Conservation (phyloP, 768 basidiomycete species). For the Rhodotorula babjevae region DNA sequence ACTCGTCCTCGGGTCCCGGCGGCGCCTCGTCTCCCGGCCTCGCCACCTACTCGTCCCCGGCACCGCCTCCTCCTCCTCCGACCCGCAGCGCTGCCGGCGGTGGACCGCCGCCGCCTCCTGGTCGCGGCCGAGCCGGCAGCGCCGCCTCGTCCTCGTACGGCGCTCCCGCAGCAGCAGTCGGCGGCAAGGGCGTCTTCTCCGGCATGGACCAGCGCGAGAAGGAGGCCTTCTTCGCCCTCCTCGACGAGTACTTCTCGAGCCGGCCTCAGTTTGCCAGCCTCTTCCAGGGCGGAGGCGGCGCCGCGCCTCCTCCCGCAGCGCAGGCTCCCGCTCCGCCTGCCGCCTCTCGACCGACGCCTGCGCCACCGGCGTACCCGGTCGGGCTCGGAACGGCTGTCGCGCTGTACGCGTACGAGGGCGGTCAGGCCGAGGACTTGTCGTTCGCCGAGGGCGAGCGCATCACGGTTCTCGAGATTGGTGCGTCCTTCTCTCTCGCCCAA, state of each 20-base stretch:
- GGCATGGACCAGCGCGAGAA: constrained; percentile 13
- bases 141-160: background rate
- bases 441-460: constrained; percentile 48
- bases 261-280: constrained; percentile 17
- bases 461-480: constrained; percentile 35
- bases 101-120: background rate
- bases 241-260: constrained; percentile 20
- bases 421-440: constrained; percentile 45
- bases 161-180: background rate
- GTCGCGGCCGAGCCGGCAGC: background rate
- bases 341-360: background rate
- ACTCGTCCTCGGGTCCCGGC: background rate
- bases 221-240: constrained; percentile 32
- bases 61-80: background rate
- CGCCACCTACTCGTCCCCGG: background rate
- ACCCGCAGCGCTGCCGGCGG: background rate
- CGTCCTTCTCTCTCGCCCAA: background rate
- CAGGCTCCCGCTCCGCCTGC: background rate
- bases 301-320: background rate
- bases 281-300: constrained; percentile 2
- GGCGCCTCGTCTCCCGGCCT: background rate
- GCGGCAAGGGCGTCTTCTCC: constrained; percentile 6
- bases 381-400: constrained; percentile 16
- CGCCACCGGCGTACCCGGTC: background rate
- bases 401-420: constrained; percentile 26